Base-by-base conservation (phyloP, 495 filamentous ascomycete species). In the Parmelia sp. region DNA sequence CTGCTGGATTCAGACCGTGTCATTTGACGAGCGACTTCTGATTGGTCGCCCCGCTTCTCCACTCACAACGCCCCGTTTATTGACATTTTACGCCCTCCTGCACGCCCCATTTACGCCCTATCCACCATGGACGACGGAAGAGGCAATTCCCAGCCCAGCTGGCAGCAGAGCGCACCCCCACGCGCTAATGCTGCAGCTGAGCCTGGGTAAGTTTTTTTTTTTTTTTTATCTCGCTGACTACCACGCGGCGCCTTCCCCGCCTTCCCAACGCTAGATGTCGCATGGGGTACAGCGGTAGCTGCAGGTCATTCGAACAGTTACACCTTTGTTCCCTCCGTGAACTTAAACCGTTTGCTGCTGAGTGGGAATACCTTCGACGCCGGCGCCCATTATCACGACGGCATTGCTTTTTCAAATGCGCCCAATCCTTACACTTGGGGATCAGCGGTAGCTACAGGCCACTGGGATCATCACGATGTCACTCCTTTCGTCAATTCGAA, bases 41-140 rank as follows among this genome's bases (percentile, higher is more conserved):
- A 55, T 55, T 33, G 27, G 51, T 55, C 51, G 51, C 51, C 51
- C n/a, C 23, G 12, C 31, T 53, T 19, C 29, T 55, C 27, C 51
- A 55, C 51, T 27, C 14, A 19, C 14, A 33, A 17, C 29, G 51
- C 29, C 51, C 51, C 15, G 17, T n/a, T 33, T 11, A 15, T 55
- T 14, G 5, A 8, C 0, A 27, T 6, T 0, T 29, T 19, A 55
- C 51, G 51, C 51, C 51, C 51, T 21, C 12, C 7, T 33, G 2
- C 51, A 55, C 25, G 17, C 51, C 2, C 15, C 29, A 27, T 33
- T 29, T 27, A 33, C 51, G 51, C 51, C 51, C 51, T 15, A 31
- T 44, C 9, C 29, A 35, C 17, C 29, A 55, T 55, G 51, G 51
- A 55, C 2, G 15, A n/a, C 17, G 17, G 51, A 23, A 1, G 6